Conservation (phyloP, 2,329 filamentous ascomycete genomes). For the Cadophora sp. region DNA sequence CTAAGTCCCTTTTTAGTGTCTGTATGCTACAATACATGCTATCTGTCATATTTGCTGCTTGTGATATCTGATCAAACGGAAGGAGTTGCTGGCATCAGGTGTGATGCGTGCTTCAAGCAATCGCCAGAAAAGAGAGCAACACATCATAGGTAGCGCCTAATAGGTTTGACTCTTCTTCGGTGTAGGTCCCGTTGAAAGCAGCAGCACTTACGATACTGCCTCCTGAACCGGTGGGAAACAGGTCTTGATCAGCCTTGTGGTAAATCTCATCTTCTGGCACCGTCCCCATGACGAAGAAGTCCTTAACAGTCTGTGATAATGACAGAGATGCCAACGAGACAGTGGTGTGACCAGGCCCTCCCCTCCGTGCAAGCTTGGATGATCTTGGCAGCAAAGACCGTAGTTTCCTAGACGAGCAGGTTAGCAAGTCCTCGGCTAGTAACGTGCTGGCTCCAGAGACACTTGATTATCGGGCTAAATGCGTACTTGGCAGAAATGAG, state of each 20-base stretch:
- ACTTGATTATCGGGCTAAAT: background rate
- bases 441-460: background rate
- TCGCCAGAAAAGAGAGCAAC: slow-evolving; percentile 5
- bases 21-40: background rate
- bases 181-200: slow-evolving; percentile 15
- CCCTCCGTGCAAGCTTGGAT: slow-evolving; percentile 24
- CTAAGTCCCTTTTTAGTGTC: no score
- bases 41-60: background rate
- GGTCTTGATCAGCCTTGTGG: slow-evolving; percentile 1
- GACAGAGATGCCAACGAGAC: slow-evolving; percentile 16
- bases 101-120: background rate
- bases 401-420: slow-evolving; percentile 9
- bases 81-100: background rate
- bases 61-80: background rate
- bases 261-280: slow-evolving; percentile 8
- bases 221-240: slow-evolving; percentile 15
- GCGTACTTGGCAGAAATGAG: slow-evolving; percentile 22
- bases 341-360: slow-evolving; percentile 29
- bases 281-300: slow-evolving; percentile 16
- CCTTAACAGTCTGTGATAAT: slow-evolving; percentile 10
- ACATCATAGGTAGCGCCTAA: slow-evolving; percentile 11
- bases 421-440: background rate
- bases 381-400: slow-evolving; percentile 26
- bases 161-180: background rate
- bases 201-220: background rate